Evolutionary conservation across 176 grass and related monocot genomes (phyloP).

Genomic region (Pharus latifolius): DNA sequence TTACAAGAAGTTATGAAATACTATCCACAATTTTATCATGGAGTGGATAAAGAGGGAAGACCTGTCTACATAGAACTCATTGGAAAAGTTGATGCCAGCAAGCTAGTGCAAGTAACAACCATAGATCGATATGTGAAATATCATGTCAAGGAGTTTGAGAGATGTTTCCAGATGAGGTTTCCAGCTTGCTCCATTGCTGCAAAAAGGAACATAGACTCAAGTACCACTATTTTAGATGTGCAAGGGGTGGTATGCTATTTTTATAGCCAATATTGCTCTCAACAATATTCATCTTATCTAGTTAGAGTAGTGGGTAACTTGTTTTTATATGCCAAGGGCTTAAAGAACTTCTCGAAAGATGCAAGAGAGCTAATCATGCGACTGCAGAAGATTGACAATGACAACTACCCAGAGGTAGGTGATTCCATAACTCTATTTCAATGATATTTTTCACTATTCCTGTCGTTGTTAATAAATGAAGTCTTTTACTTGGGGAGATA

Average conservation of each 20-base stretch:
- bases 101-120: constrained; percentile 85
- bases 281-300: neutral
- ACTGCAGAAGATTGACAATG: constrained; percentile 84
- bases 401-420: constrained; percentile 93
- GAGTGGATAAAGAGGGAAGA: constrained; percentile 88
- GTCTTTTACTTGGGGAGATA: too few species aligned
- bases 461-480: neutral
- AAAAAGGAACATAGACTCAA: constrained; percentile 74
- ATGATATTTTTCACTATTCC: neutral
- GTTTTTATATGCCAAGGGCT: constrained; percentile 44
- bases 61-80: constrained; percentile 84
- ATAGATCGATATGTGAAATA: constrained; percentile 85
- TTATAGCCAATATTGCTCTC: neutral
- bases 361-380: constrained; percentile 88
- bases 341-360: constrained; percentile 95
- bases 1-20: constrained; percentile 63
- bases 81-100: constrained; percentile 76
- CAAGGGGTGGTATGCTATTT: constrained; percentile 63
- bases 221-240: constrained; percentile 79
- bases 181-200: constrained; percentile 74
- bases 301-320: constrained; percentile 9
- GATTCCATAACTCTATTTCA: neutral
- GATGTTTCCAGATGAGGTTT: constrained; percentile 56
- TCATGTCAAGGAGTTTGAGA: constrained; percentile 82
- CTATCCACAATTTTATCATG: constrained; percentile 98